Conservation (phyloP, 1,284 basidiomycete species). For the Neotropicomus parvogracilis region DNA sequence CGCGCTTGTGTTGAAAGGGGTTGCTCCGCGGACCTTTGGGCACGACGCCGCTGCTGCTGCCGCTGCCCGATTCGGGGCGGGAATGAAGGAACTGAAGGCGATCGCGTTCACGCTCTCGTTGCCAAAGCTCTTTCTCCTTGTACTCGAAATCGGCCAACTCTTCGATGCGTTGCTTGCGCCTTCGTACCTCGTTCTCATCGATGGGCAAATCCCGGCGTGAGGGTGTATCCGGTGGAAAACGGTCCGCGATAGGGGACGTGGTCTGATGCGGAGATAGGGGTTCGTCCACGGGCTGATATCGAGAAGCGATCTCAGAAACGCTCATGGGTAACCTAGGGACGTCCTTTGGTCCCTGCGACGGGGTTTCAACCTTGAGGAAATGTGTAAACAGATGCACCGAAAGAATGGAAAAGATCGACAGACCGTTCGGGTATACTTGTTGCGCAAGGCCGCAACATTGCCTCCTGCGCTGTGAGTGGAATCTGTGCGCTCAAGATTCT, state of each 20-base stretch:
- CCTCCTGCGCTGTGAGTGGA: slow-evolving; percentile 52
- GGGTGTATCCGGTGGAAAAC: slow-evolving; percentile 20
- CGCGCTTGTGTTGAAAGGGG: slow-evolving; percentile 28
- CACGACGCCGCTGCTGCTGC: slow-evolving; percentile 15
- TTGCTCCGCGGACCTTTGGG: slow-evolving; percentile 28
- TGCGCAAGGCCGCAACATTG: slow-evolving; percentile 65
- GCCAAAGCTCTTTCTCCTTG: slow-evolving; percentile 52
- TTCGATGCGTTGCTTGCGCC: slow-evolving; percentile 45
- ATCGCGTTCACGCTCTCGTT: slow-evolving; percentile 57
- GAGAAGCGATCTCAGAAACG: slow-evolving; percentile 62
- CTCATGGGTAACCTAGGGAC: slow-evolving; percentile 58
- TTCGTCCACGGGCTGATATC: slow-evolving; percentile 50
- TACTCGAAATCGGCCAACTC: slow-evolving; percentile 50
- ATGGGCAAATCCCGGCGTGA: slow-evolving; percentile 13
- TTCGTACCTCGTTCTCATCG: slow-evolving; percentile 35
- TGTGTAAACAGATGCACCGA: slow-evolving; percentile 5
- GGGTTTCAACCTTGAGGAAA: slow-evolving; percentile 42
- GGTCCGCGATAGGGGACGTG: slow-evolving; percentile 33
- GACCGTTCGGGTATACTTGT: slow-evolving; percentile 57
- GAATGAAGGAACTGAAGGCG: slow-evolving; percentile 38
- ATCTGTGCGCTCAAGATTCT: slow-evolving; percentile 42
- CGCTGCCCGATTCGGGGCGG: slow-evolving; percentile 24
- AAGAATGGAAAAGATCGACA: slow-evolving; percentile 24
- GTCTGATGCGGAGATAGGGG: slow-evolving; percentile 35
- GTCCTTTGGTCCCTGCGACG: slow-evolving; percentile 58